Conservation (phyloP, 257 asterid species). For the Capsicum baccatum region DNA sequence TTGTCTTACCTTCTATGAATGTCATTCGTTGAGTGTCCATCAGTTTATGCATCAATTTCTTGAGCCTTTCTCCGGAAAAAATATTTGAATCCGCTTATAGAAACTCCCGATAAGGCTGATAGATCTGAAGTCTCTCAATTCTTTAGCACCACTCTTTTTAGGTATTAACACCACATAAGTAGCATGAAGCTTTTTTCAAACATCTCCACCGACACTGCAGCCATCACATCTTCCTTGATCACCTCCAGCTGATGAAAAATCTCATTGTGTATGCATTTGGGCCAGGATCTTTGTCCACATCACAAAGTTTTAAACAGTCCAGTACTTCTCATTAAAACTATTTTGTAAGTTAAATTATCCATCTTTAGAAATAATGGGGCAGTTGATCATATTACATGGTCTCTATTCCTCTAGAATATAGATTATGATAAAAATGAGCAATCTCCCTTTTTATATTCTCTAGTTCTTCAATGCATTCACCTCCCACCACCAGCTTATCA, state of each 20-base stretch:
- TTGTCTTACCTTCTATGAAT: not conserved
- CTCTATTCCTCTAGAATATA: not conserved
- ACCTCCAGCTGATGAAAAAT: not conserved
- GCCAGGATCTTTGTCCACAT: not conserved
- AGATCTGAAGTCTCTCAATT: not conserved
- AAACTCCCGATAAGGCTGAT: not conserved
- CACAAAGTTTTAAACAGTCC: not conserved
- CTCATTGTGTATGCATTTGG: not conserved
- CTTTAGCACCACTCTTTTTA: not conserved
- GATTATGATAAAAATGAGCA: not conserved
- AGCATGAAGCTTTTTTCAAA: not conserved
- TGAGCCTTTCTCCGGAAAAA: not conserved
- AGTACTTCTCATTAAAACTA: not conserved
- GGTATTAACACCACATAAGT: not conserved
- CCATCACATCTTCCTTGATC: not conserved
- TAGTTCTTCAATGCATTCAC: not conserved
- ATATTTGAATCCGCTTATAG: not conserved
- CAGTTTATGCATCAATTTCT: not conserved
- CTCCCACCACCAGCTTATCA: not conserved
- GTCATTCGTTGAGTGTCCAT: not conserved
- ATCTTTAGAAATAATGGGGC: not conserved
- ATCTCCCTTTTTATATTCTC: not conserved
- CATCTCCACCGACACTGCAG: not conserved
- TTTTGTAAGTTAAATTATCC: not conserved
- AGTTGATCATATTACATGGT: constrained; percentile 4